A percentile compares a stretch with the other conserved stretches of the same genome.
These are phyloP conservation scores for Omphalea diandra DNA, from an alignment of 441 rosid species.

Conservation along the genomic window DNA sequence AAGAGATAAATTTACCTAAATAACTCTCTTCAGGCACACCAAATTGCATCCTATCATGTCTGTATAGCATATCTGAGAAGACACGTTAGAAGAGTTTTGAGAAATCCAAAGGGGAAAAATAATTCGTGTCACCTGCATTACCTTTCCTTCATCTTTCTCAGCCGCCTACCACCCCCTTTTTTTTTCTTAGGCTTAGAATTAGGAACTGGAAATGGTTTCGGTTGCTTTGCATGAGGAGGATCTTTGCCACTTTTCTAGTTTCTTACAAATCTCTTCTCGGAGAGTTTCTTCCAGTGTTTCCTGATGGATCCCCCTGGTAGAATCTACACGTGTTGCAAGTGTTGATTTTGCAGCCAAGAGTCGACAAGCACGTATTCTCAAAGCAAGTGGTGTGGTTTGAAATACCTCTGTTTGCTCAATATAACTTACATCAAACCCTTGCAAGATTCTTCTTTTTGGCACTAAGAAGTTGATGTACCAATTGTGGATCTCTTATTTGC, in stretches of 20 bases:
- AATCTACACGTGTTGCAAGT: constrained; percentile 85
- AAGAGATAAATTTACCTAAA: constrained; percentile 48
- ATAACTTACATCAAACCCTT: constrained; percentile 87
- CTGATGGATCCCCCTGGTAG: constrained; percentile 76
- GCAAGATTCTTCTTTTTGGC: constrained; percentile 93
- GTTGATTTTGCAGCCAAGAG: constrained; percentile 90
- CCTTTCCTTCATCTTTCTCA: constrained; percentile 97
- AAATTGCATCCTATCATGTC: constrained; percentile 96
- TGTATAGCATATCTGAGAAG: constrained; percentile 73
- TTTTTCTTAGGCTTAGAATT: constrained; percentile 96
- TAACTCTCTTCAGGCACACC: constrained; percentile 98
- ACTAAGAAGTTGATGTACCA: constrained; percentile 89
- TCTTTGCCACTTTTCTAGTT: constrained; percentile 98
- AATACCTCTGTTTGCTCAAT: constrained; percentile 88
- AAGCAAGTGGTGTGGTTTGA: constrained; percentile 79
- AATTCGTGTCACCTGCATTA: constrained; percentile 24
- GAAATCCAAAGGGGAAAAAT: background rate
- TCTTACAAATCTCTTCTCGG: constrained; percentile 71
- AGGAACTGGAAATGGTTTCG: constrained; percentile 96
- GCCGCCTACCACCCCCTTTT: constrained; percentile 94
- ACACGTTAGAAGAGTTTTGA: constrained; percentile 9
- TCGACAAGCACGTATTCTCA: constrained; percentile 76
- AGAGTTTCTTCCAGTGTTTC: constrained; percentile 68
- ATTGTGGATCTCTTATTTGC: no score
- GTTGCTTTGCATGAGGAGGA: constrained; percentile 98